These are phyloP conservation scores for Geopyxis carbonaria DNA, from an alignment of 495 filamentous ascomycete species.

Conservation along the genomic window DNA sequence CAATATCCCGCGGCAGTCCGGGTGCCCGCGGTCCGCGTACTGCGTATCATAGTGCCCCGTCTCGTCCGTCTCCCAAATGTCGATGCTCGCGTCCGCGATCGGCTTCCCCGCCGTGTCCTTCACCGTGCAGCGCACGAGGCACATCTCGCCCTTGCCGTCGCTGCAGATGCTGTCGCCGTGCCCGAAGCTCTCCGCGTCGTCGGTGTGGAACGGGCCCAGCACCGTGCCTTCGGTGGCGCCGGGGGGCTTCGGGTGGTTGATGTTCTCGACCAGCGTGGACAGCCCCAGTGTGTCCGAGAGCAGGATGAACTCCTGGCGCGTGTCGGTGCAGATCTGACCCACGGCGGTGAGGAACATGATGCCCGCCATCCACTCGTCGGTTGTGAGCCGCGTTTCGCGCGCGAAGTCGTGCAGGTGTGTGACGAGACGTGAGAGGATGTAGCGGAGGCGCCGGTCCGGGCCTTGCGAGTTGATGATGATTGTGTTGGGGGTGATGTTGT, in stretches of 20 bases:
- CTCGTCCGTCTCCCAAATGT: slow-evolving; percentile 89
- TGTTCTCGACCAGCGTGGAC: slow-evolving; percentile 73
- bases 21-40: slow-evolving; percentile 47
- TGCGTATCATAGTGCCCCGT: slow-evolving; percentile 84
- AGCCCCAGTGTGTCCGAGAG: slow-evolving; percentile 83
- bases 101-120: slow-evolving; percentile 51
- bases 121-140: slow-evolving; percentile 62
- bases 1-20: slow-evolving; percentile 71
- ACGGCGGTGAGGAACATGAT: slow-evolving; percentile 52
- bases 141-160: slow-evolving; percentile 50
- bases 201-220: slow-evolving; percentile 84
- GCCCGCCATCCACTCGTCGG: slow-evolving; percentile 61
- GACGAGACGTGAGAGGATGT: slow-evolving; percentile 55
- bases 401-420: slow-evolving; percentile 72
- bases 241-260: slow-evolving; percentile 76
- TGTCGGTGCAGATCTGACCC: slow-evolving; percentile 56
- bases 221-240: slow-evolving; percentile 71
- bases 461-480: slow-evolving; percentile 57
- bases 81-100: slow-evolving; percentile 53
- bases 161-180: slow-evolving; percentile 54
- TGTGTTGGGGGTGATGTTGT: slow-evolving; percentile 70
- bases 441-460: slow-evolving; percentile 46
- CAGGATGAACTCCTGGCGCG: slow-evolving; percentile 81
- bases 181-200: slow-evolving; percentile 53
- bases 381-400: slow-evolving; percentile 61